phyloP scores from a whole-genome alignment of 2,329 filamentous ascomycete genomes.

The Trichoderma citrinoviride region DNA sequence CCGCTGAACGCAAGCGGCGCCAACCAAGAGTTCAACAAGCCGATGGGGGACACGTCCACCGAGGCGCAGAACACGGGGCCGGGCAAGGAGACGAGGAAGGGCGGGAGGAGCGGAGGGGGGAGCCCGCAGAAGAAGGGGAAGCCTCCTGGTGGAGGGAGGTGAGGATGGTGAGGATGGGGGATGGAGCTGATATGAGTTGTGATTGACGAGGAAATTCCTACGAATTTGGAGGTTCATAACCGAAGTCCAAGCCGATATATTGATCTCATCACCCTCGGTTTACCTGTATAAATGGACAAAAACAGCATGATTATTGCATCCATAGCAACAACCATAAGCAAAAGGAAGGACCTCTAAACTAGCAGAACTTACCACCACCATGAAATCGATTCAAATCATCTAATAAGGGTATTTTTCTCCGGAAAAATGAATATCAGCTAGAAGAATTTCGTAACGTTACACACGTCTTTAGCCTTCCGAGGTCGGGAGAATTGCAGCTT shows the following conservation, averaged over 20 bases:
- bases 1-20: conserved; percentile 46
- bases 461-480: neutral
- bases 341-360: neutral
- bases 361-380: neutral
- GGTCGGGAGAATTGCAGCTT: neutral
- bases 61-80: conserved; percentile 34
- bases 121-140: conserved; percentile 35
- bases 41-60: conserved; percentile 38
- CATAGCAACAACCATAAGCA: neutral
- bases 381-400: neutral
- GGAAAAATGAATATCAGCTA: neutral
- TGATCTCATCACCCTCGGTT: too few species aligned
- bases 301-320: neutral
- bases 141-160: neutral
- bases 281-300: neutral
- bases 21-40: conserved; percentile 43
- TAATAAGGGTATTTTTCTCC: neutral
- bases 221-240: too few species aligned
- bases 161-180: neutral
- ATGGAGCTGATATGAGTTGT: neutral
- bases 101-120: conserved; percentile 35
- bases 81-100: conserved; percentile 36
- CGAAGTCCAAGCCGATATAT: too few species aligned
- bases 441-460: conserved; percentile 12
- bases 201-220: too few species aligned